Evolutionary conservation across 225 moss, liverwort and hornwort genomes (phyloP), one percentile per base, ranked within the genome.

Genomic region (Sphagnum contortum): DNA sequence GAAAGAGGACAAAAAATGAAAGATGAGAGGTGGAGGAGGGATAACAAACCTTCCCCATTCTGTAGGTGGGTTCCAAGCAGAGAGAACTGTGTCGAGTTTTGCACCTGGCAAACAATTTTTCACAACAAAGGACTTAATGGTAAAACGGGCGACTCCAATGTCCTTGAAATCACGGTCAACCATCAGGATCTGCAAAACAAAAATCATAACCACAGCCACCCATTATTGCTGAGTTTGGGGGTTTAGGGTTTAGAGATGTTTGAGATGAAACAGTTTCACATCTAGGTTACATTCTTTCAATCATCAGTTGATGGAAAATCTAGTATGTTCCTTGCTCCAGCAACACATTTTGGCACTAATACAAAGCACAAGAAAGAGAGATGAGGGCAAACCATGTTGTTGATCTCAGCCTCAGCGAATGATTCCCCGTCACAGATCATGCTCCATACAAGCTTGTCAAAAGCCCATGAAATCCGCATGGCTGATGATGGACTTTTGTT

Each of bases 371-470:
- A 29, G 29, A 29, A 29, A 29, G 29, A 29, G 29, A 29, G 29
- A 29, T 29, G 29, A 29, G 29, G 29, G 29, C 74, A 73, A 48
- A 96, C 88, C 92, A 96, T 92, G 77, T 81, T 87, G 59, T 81
- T 90, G 61, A 96, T 96, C 74, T 90, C 92, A 52, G 96, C 96
- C 78, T 88, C 92, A 65, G 96, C 96, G 62, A 96, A 92, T 49
- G 89, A 71, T 77, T 88, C 90, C 63, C 96, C 96, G 71, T 96
- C 96, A 73, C 96, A 90, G 64, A 92, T 90, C 96, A 96, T 92
- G 65, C 87, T 90, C 96, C 96, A 96, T 10, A 84, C 92, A 76
- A 96, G 88, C 69, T 96, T 88, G 72, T 85, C 84, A 74, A 96
- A 83, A 49, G 88, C 91, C 96, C 96, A 96, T 63, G 92, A 96